phyloP scores from a whole-genome alignment of 2,329 filamentous ascomycete genomes.

The Fusarium aywerte region DNA sequence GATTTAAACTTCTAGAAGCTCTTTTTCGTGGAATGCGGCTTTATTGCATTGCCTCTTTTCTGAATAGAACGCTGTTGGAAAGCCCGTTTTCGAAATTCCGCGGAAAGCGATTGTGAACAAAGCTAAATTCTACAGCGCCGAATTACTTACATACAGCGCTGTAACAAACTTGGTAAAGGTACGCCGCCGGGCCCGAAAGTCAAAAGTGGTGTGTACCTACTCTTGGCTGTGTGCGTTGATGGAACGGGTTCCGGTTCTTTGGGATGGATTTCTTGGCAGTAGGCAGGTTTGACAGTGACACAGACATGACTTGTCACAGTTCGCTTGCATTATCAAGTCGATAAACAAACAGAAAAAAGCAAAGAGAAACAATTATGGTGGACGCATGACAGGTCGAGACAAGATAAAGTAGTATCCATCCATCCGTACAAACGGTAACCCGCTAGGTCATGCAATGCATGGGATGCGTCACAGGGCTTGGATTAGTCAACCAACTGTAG shows the following conservation, averaged over 20 bases:
- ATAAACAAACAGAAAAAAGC: constrained; percentile 19
- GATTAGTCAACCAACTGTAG: not conserved
- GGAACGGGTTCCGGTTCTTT: constrained; percentile 19
- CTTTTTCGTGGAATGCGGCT: constrained; percentile 20
- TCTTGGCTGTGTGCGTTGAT: not conserved
- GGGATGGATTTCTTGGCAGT: not conserved
- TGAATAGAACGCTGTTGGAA: not conserved
- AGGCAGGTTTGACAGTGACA: not conserved
- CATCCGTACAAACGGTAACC: not conserved
- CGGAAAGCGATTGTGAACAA: not conserved
- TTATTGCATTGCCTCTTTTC: not conserved
- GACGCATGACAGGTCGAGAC: not conserved
- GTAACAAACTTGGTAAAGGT: no score
- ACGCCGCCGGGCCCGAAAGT: not conserved
- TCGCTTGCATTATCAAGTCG: not conserved
- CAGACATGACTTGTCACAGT: constrained; percentile 14
- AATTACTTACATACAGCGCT: no score
- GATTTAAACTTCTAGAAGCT: not conserved
- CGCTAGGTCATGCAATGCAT: constrained; percentile 7
- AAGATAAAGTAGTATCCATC: not conserved
- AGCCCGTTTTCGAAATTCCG: constrained; percentile 24
- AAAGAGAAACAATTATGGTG: not conserved
- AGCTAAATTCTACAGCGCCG: no score
- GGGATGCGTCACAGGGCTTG: constrained; percentile 5
- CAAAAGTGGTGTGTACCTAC: constrained; percentile 7